Evolutionary conservation across 2,329 filamentous ascomycete species (phyloP).

Genomic region (Colletotrichum australisinense): DNA sequence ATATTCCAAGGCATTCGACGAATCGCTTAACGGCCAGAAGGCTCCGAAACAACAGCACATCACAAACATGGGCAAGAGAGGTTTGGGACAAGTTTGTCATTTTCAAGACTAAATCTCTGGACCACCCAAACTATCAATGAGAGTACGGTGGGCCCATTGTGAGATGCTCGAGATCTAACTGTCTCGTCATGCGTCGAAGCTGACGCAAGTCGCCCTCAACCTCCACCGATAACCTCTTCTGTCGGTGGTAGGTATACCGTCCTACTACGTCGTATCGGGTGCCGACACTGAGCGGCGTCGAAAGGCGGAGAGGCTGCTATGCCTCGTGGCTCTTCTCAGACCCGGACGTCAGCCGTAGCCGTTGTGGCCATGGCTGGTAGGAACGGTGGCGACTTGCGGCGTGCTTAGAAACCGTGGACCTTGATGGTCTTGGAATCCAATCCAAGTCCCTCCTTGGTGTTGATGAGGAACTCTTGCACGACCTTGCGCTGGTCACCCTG

Average conservation of each 20-base stretch:
- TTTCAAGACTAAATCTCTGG: slow-evolving; percentile 7
- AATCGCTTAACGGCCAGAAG: no score
- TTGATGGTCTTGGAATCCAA: slow-evolving; percentile 98
- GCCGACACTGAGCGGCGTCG: slow-evolving; percentile 32
- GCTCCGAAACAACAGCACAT: no score
- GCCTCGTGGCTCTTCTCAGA: slow-evolving; percentile 5
- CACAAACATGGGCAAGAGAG: not conserved
- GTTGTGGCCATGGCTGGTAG: slow-evolving; percentile 35
- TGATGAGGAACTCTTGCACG: slow-evolving; percentile 95
- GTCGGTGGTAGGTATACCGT: slow-evolving; percentile 31
- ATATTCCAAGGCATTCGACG: no score
- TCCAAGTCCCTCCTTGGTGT: slow-evolving; percentile 94
- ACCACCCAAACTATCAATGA: slow-evolving; percentile 10
- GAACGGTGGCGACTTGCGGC: slow-evolving; percentile 52
- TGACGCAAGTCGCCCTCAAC: slow-evolving; percentile 36
- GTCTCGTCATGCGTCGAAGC: slow-evolving; percentile 29
- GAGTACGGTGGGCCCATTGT: slow-evolving; percentile 7
- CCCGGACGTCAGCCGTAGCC: slow-evolving; percentile 32
- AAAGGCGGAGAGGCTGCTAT: slow-evolving; percentile 6
- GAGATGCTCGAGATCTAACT: slow-evolving; percentile 12
- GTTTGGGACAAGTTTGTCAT: slow-evolving; percentile 12
- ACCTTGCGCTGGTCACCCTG: slow-evolving; percentile 99
- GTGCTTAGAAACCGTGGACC: slow-evolving; percentile 68
- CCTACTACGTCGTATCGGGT: slow-evolving; percentile 33
- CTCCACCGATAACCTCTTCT: slow-evolving; percentile 30